Base-by-base conservation (phyloP, 2,329 filamentous ascomycete species). In the Colletotrichum paranaense region DNA sequence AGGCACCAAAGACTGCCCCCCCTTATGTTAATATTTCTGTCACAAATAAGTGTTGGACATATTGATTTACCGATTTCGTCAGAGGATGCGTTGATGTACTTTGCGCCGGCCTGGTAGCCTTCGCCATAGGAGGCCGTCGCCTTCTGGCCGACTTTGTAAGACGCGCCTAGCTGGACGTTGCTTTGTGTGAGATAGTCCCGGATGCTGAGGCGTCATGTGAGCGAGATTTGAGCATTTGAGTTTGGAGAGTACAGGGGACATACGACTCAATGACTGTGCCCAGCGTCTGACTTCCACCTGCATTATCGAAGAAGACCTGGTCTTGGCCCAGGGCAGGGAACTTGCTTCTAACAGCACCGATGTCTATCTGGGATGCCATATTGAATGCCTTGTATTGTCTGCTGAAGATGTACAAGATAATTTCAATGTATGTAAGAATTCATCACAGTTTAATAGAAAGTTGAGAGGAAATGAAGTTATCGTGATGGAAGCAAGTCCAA, bases 231-330 rank as follows among this genome's bases (percentile, higher is more conserved):
- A 19, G 9, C 0, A n/a, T 52, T 32, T 8, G 59, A 58, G 56
- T 60, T 16, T 19, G 32, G 16, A 7, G 6, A 42, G 16, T 42
- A 19, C 5, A 7, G 38, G 38, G 9, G 12, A 82, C 87, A 82
- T 80, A 93, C 91, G 89, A 88, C 68, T 93, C 88, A 71, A 92
- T 90, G 19, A 94, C 94, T 19, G 87, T 85, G 30, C 88, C 89
- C 4, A 95, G 83, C 1, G 90, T 87, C 78, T 95, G 93, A 78
- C 91, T 94, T 49, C 93, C 93, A 22, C 93, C 93, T 12, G 93
- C 94, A 79, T 95, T 95, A 79, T 96, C 93, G 76, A 95, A 89
- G 80, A 89, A 95, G 62, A 95, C 86, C 78, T 95, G 92, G 59
- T 91, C 85, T 73, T 91, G 87, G 53, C 87, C 82, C 52, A 95